Evolutionary conservation across 2,329 filamentous ascomycete genomes (phyloP), one percentile per base, ranked within the genome.

Genomic region (Exophiala mesophila): DNA sequence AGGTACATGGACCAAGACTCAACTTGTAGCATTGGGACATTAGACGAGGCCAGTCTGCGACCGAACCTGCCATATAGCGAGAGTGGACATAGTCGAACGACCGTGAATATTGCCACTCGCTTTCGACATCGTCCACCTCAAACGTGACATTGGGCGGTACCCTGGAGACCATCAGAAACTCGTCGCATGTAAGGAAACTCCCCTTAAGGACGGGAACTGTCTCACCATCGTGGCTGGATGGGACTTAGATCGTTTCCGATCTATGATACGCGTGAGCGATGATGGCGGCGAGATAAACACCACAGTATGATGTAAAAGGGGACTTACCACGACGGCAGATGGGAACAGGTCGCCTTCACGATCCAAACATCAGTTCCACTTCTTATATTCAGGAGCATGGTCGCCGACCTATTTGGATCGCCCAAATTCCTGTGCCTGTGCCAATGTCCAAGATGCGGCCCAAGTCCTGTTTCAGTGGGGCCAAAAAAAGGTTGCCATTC

Each of bases 61-160:
- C 72, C 2, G 70, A 73, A 65, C 74, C 70, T 10, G 73, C 71
- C 2, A 73, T 72, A 41, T 75, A 70, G 3, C 78, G 68, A n/a
- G 72, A 69, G 54, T 81, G 77, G 28, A 81, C 70, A 45, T 77
- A 78, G 55, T 81, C 76, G 40, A 78, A 80, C 40, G 74, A 67
- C 44, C 76, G 69, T 3, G 57, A 10, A n/a, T 34, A 19, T 15
- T 17, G 15, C 76, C 76, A 80, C 2, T 68, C 65, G 41, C 68
- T 69, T 58, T 79, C 76, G 15, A 74, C 66, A 47, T 80, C 76
- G 42, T 80, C 76, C 5, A 79, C 66, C 53, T 75, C 80, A 57
- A 10, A 54, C 62, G 1, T 65, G 65, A 75, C 75, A 80, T 53
- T 80, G 67, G 37, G 68, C 71, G 45, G 80, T 72, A 2, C 70